Evolutionary conservation across 495 filamentous ascomycete genomes (phyloP).

Genomic region (Neurospora sp.): DNA sequence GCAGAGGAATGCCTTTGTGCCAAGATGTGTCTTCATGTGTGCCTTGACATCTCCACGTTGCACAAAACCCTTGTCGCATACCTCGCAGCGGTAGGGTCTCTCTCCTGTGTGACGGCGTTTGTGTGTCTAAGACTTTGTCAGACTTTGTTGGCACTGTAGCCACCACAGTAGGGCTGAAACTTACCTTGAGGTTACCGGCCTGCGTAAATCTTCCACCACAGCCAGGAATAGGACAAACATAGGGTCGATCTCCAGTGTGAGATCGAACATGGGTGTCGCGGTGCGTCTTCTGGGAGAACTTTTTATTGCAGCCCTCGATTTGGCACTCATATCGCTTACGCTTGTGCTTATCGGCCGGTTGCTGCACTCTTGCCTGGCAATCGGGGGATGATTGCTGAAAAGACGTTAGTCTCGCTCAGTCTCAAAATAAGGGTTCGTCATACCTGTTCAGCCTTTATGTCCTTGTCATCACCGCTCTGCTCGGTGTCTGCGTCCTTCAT

Average conservation of each 20-base stretch:
- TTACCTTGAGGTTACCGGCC: constrained; percentile 79
- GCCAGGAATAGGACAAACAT: constrained; percentile 61
- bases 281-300: constrained; percentile 87
- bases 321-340: constrained; percentile 68
- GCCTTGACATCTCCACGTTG: constrained; percentile 84
- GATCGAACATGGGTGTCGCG: constrained; percentile 84
- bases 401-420: not conserved
- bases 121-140: constrained; percentile 16
- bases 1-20: constrained; percentile 71
- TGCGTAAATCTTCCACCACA: constrained; percentile 86
- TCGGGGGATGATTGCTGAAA: not conserved
- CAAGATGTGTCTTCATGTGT: constrained; percentile 72
- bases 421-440: not conserved
- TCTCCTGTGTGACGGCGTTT: constrained; percentile 50
- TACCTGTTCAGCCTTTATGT: constrained; percentile 7
- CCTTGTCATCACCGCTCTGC: not conserved
- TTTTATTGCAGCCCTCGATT: constrained; percentile 66
- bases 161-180: not conserved
- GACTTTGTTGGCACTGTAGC: not conserved
- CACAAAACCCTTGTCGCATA: constrained; percentile 79
- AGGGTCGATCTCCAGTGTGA: constrained; percentile 86
- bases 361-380: not conserved
- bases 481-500: constrained; percentile 5
- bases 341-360: constrained; percentile 9
- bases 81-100: constrained; percentile 72